A percentile compares a stretch with the other conserved stretches of the same genome.
Conservation (phyloP, 2,329 filamentous ascomycete species). For the Trichoderma atroviride region DNA sequence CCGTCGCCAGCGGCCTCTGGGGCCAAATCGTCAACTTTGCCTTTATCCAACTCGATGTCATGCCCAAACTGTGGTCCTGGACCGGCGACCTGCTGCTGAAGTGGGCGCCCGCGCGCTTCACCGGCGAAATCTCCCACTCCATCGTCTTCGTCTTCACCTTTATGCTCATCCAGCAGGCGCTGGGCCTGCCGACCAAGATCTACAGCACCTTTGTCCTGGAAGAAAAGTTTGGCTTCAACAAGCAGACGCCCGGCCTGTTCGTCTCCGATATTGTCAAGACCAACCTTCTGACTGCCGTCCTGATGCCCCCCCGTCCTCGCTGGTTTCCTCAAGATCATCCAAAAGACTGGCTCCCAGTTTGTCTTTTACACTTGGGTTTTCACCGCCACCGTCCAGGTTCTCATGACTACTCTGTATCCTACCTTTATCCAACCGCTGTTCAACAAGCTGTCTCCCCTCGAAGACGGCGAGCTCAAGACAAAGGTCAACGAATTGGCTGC, state of each 20-base stretch:
- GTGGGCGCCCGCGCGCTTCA: conserved; percentile 76
- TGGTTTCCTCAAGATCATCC: conserved; percentile 90
- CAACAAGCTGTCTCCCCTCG: conserved; percentile 94
- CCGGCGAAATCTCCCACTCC: conserved; percentile 90
- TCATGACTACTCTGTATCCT: conserved; percentile 95
- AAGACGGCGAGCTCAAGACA: conserved; percentile 84
- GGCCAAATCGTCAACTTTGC: conserved; percentile 85
- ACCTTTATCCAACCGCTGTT: conserved; percentile 92
- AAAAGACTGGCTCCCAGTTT: conserved; percentile 90
- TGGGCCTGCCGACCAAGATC: conserved; percentile 79
- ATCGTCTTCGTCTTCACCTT: conserved; percentile 90
- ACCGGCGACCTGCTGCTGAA: conserved; percentile 73
- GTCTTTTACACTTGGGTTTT: conserved; percentile 99
- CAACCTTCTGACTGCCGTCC: conserved; percentile 75
- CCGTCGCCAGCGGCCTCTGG: conserved; percentile 78
- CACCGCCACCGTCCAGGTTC: conserved; percentile 83
- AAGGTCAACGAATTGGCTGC: conserved; percentile 82
- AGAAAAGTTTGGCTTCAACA: conserved; percentile 98
- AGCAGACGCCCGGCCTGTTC: conserved; percentile 89
- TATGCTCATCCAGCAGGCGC: conserved; percentile 75
- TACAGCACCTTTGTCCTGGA: conserved; percentile 97
- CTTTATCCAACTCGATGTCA: conserved; percentile 87
- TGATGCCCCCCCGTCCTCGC: conserved; percentile 85
- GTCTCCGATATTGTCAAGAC: conserved; percentile 89
- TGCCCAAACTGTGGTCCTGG: conserved; percentile 86